Conservation (phyloP, 352 stramenopile genomes). For the Phytophthora pluvialis region DNA sequence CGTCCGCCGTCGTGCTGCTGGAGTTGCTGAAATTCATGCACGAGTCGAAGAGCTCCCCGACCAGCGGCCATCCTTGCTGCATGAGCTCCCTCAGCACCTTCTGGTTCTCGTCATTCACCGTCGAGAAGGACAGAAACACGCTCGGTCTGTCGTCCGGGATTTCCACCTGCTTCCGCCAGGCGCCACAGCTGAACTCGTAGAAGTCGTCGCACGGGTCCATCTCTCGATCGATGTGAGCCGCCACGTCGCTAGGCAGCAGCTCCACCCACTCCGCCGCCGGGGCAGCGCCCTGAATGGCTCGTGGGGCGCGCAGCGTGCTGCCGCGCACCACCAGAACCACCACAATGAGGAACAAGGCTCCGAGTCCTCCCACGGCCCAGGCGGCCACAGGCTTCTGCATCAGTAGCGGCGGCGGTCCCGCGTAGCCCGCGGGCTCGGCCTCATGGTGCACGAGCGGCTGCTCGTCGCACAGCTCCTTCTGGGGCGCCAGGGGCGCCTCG, state of each 20-base stretch:
- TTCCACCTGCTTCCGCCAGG: slow-evolving; percentile 48
- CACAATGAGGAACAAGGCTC: slow-evolving; percentile 47
- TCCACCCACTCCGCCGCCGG: slow-evolving; percentile 22
- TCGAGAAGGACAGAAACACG: slow-evolving; percentile 47
- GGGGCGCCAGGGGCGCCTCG: slow-evolving; percentile 6
- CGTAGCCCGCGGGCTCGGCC: slow-evolving; percentile 10
- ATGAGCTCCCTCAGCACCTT: slow-evolving; percentile 60
- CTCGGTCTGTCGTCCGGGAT: slow-evolving; percentile 48
- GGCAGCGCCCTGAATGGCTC: slow-evolving; percentile 27
- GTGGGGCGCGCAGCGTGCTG: slow-evolving; percentile 35
- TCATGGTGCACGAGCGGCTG: slow-evolving; percentile 27
- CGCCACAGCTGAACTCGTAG: slow-evolving; percentile 74
- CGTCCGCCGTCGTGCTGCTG: slow-evolving; percentile 46
- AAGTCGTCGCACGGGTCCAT: slow-evolving; percentile 77
- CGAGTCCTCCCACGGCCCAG: slow-evolving; percentile 38
- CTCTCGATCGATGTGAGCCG: slow-evolving; percentile 47
- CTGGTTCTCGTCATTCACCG: slow-evolving; percentile 40
- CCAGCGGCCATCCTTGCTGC: slow-evolving; percentile 64
- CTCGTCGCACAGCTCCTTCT: slow-evolving; percentile 18
- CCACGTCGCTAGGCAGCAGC: slow-evolving; percentile 44
- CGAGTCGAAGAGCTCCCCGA: slow-evolving; percentile 64
- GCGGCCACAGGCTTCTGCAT: slow-evolving; percentile 34
- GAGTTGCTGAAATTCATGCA: slow-evolving; percentile 70
- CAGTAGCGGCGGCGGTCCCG: slow-evolving; percentile 9
- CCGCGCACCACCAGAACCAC: slow-evolving; percentile 50